Conservation (phyloP, 768 basidiomycete genomes). For the Trametes punicea region DNA sequence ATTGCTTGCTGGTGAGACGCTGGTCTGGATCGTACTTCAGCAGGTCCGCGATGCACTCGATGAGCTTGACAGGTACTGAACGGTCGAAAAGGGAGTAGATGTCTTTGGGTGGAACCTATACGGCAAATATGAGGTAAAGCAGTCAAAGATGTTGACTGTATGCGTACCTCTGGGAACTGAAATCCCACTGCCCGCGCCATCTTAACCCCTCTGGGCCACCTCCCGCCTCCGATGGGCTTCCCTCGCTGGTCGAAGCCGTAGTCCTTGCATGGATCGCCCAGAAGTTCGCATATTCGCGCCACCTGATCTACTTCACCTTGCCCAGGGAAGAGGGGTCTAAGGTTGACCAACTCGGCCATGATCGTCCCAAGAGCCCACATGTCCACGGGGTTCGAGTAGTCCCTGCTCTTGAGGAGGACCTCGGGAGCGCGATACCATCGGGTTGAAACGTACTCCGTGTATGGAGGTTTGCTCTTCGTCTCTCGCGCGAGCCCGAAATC, state of each 20-base stretch:
- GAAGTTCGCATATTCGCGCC: constrained; percentile 82
- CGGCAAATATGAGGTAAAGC: constrained; percentile 14
- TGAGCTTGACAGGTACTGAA: constrained; percentile 70
- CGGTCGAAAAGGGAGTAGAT: constrained; percentile 74
- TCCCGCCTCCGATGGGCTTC: constrained; percentile 76
- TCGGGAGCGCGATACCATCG: constrained; percentile 99
- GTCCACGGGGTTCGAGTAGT: constrained; percentile 96
- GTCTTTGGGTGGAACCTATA: constrained; percentile 62
- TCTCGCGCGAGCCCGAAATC: constrained; percentile 97
- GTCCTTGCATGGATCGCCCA: constrained; percentile 85
- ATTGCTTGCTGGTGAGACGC: constrained; percentile 83
- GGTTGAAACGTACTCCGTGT: constrained; percentile 99
- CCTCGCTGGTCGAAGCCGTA: constrained; percentile 77
- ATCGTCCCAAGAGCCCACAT: constrained; percentile 99
- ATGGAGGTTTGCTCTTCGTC: constrained; percentile 83
- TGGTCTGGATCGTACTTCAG: constrained; percentile 88
- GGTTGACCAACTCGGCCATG: constrained; percentile 93
- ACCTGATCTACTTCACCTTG: constrained; percentile 92
- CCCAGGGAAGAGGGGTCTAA: constrained; percentile 94
- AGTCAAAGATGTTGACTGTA: constrained; percentile 5
- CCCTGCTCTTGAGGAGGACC: constrained; percentile 83
- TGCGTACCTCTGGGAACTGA: constrained; percentile 77
- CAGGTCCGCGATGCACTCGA: constrained; percentile 90
- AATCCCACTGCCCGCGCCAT: constrained; percentile 87
- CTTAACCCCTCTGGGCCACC: constrained; percentile 81